A percentile compares a stretch with the other conserved stretches of the same genome.
These are phyloP conservation scores for Psilocybe cyanescens DNA, from an alignment of 768 basidiomycete genomes.

Conservation along the genomic window DNA sequence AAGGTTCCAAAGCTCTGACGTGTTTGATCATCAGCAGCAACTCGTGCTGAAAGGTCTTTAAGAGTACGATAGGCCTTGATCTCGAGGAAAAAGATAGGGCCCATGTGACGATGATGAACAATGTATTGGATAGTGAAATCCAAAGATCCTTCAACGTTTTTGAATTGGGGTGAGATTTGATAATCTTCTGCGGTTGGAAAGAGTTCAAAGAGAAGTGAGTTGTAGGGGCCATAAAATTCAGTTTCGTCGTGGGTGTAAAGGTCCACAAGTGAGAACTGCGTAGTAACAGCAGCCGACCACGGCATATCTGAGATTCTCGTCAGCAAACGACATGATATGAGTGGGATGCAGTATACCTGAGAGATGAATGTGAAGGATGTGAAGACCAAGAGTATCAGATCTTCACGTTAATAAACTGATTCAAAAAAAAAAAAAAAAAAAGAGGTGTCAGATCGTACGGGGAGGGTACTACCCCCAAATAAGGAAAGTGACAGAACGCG, in stretches of 20 bases:
- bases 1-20: slow-evolving; percentile 16
- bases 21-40: slow-evolving; percentile 22
- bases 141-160: slow-evolving; percentile 10
- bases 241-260: slow-evolving; percentile 8
- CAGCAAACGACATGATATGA: no score
- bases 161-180: slow-evolving; percentile 18
- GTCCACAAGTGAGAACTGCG: slow-evolving; percentile 14
- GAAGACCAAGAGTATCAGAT: no score
- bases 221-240: slow-evolving; percentile 18
- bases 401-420: no score
- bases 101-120: slow-evolving; percentile 7
- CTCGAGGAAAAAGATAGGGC: slow-evolving; percentile 22
- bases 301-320: not conserved
- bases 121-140: slow-evolving; percentile 16
- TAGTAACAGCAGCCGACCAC: slow-evolving; percentile 6
- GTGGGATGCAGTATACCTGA: no score
- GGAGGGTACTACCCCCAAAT: no score
- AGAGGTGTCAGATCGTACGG: no score
- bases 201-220: slow-evolving; percentile 14
- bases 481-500: no score
- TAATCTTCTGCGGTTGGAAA: slow-evolving; percentile 18
- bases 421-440: no score
- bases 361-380: no score
- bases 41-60: slow-evolving; percentile 11
- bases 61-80: slow-evolving; percentile 18